Evolutionary conservation across 2,329 filamentous ascomycete species (phyloP).

Genomic region (Plenodomus lindquistii): DNA sequence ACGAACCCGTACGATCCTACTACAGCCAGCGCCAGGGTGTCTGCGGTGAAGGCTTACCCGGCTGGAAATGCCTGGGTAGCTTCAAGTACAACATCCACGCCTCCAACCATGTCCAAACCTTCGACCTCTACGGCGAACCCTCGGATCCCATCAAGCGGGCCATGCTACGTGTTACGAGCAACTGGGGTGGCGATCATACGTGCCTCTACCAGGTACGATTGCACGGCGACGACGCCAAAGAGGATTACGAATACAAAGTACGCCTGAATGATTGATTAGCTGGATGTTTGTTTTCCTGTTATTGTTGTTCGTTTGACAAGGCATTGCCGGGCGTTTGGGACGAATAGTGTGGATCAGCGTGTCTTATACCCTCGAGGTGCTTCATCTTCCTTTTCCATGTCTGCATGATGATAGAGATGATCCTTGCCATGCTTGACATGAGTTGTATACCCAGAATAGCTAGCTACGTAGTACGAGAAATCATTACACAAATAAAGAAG

Average conservation of each 20-base stretch:
- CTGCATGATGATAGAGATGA: neutral
- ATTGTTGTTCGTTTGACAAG: neutral
- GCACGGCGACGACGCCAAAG: slow-evolving; percentile 40
- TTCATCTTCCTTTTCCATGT: neutral
- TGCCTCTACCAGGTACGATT: slow-evolving; percentile 54
- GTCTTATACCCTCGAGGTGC: neutral
- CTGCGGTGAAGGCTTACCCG: slow-evolving; percentile 18
- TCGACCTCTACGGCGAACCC: slow-evolving; percentile 39
- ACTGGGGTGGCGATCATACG: slow-evolving; percentile 51
- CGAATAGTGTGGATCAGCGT: neutral
- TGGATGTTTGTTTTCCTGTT: neutral
- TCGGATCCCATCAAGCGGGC: slow-evolving; percentile 36
- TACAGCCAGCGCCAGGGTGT: slow-evolving; percentile 17
- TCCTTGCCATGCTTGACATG: neutral
- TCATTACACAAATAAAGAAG: neutral
- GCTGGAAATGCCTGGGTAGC: slow-evolving; percentile 47
- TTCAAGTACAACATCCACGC: slow-evolving; percentile 49
- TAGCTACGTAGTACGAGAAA: neutral
- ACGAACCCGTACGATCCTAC: slow-evolving; percentile 25
- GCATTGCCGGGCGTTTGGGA: neutral
- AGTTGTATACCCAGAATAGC: neutral
- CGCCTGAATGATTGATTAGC: slow-evolving; percentile 6
- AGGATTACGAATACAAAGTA: slow-evolving; percentile 23
- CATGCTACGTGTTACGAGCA: slow-evolving; percentile 47
- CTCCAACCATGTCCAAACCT: slow-evolving; percentile 49